Evolutionary conservation across 1,284 basidiomycete genomes (phyloP).

Genomic region (Trametes pubescens): DNA sequence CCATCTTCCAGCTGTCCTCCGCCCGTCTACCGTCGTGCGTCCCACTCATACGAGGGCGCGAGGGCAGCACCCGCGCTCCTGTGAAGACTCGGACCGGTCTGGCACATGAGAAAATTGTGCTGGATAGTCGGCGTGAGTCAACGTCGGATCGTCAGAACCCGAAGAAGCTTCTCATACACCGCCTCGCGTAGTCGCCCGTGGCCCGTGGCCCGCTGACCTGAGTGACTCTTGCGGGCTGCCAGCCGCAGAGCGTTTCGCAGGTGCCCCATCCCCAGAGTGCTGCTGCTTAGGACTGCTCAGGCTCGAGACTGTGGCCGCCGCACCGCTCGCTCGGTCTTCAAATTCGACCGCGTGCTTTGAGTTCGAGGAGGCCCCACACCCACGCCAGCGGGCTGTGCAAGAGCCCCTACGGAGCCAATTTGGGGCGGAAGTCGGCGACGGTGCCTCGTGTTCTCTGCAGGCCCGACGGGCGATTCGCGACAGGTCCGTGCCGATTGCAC

Average conservation of each 20-base stretch:
- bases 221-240: constrained; percentile 7
- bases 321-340: not conserved
- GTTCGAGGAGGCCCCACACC: constrained; percentile 1
- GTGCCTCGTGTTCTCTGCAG: not conserved
- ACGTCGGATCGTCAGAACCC: constrained; percentile 29
- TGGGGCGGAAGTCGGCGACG: not conserved
- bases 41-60: not conserved
- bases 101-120: constrained; percentile 15
- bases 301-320: not conserved
- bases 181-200: constrained; percentile 25
- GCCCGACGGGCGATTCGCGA: not conserved
- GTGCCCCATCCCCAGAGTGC: not conserved
- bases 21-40: not conserved
- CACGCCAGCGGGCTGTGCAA: not conserved
- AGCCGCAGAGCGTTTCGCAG: not conserved
- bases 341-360: not conserved
- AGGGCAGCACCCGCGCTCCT: not conserved
- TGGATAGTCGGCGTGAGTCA: constrained; percentile 9
- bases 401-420: not conserved
- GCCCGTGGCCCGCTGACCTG: constrained; percentile 15
- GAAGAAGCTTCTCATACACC: constrained; percentile 27
- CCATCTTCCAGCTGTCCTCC: not conserved
- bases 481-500: not conserved
- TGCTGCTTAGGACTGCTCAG: not conserved
- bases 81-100: constrained; percentile 3